A percentile compares a stretch with the other conserved stretches of the same genome.
Conservation (phyloP, 2,329 filamentous ascomycete species). For the Blastomyces parvus region DNA sequence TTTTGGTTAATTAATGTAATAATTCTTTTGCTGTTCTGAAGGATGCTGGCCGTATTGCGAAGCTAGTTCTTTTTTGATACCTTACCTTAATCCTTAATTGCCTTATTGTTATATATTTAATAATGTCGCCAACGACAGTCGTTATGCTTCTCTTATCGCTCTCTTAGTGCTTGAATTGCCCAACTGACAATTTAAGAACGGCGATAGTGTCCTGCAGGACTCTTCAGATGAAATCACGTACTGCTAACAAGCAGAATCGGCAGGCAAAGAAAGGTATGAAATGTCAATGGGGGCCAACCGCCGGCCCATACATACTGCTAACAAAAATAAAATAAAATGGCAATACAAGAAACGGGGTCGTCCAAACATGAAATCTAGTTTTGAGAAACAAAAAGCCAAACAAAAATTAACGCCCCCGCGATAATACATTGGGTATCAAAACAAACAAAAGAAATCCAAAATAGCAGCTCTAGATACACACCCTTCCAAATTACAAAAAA, state of each 20-base stretch:
- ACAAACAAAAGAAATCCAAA: background rate
- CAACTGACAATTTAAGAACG: background rate
- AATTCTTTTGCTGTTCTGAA: background rate
- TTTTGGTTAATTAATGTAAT: background rate
- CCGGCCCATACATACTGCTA: constrained; percentile 18
- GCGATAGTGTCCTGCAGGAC: background rate
- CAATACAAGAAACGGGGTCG: constrained; percentile 2
- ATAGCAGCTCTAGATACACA: background rate
- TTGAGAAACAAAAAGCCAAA: background rate
- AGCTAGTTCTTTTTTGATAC: background rate
- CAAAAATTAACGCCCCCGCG: background rate
- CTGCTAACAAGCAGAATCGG: background rate
- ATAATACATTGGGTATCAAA: constrained; percentile 8
- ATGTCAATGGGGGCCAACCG: background rate
- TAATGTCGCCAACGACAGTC: too few relatives aligned
- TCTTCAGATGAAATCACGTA: background rate
- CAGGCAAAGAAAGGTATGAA: background rate
- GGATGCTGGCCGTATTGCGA: background rate
- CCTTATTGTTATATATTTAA: background rate
- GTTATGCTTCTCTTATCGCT: too few relatives aligned
- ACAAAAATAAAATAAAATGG: constrained; percentile 4
- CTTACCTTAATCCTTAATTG: background rate
- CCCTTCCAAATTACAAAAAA: background rate
- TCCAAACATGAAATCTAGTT: constrained; percentile 3
- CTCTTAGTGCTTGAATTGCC: background rate